Evolutionary conservation across 139 green algal species (phyloP), one percentile per base, ranked within the genome.

Genomic region (Chlamydomonas applanata): DNA sequence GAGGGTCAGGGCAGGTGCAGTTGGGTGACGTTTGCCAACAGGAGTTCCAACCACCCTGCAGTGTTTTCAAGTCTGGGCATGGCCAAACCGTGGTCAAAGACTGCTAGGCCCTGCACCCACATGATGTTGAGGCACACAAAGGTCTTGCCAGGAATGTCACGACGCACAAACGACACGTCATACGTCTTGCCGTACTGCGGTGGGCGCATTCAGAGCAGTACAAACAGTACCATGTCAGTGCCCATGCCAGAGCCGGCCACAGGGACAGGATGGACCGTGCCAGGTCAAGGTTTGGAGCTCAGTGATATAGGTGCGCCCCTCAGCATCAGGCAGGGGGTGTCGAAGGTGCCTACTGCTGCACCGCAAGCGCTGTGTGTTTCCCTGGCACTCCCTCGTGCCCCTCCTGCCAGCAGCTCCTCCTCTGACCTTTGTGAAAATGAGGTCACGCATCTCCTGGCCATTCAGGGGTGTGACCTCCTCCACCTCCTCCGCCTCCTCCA

Each of bases 131-230:
- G 44, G 46, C 59, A 49, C 36, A 89, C 79, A 76, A 90, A 85
- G 27, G 81, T 81, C 57, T 87, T 87, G 52, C 85, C 85, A 14
- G 81, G 81, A 20, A 87, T 74, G 44, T 87, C 77, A 3, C 85
- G 74, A 25, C 74, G 69, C 0, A 86, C 85, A 40, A 90, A 80
- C 25, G 61, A 77, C 22, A 90, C 65, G 71, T 90, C 85, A 49
- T 85, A 83, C 20, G 46, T 76, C 74, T 90, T 90, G 68, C 78
- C 78, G 69, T 83, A 82, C 35, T 36, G 29, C 29, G 7, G 27
- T 4, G 40, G n/a, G n/a, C n/a, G n/a, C n/a, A n/a, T n/a, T n/a
- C n/a, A n/a, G n/a, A n/a, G n/a, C n/a, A n/a, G n/a, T n/a, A n/a
- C n/a, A n/a, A n/a, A n/a, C n/a, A n/a, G n/a, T n/a, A n/a, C n/a